phyloP scores from a whole-genome alignment of 305 asterid genomes.

The Solanum hybrid region DNA sequence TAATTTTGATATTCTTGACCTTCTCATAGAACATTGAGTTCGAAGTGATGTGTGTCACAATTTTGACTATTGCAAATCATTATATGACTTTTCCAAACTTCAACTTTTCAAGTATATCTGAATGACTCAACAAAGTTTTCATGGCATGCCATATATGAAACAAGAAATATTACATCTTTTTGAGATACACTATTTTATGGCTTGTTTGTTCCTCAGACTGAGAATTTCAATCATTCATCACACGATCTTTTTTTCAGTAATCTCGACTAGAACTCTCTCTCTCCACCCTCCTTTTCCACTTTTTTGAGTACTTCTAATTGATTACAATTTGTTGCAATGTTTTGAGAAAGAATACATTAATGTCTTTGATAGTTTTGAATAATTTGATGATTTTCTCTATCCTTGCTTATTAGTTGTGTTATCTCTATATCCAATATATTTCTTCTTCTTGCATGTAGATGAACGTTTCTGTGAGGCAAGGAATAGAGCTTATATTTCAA shows the following conservation, averaged over 20 bases:
- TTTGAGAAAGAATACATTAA: neutral
- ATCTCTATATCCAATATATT: conserved; percentile 3
- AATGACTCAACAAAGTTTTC: neutral
- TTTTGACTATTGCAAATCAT: neutral
- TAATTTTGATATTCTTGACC: neutral
- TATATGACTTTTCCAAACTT: neutral
- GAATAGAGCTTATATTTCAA: conserved; percentile 70
- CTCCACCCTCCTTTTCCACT: neutral
- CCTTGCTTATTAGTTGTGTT: neutral
- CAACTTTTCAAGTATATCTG: neutral
- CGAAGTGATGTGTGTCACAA: neutral
- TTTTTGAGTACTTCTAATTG: neutral
- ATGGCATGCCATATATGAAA: neutral
- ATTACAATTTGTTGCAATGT: neutral
- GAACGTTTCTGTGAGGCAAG: conserved; percentile 79
- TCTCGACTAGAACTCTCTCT: neutral
- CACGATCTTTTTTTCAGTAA: neutral
- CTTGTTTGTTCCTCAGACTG: neutral
- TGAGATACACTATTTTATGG: neutral
- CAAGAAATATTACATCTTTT: neutral
- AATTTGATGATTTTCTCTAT: neutral
- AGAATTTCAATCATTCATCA: neutral
- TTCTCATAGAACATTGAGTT: neutral
- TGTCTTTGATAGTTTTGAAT: neutral
- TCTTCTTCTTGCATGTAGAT: conserved; percentile 41